Evolutionary conservation across 108 stramenopile genomes (phyloP), one percentile per base, ranked within the genome.

Genomic region (Stephanodiscus triporus): DNA sequence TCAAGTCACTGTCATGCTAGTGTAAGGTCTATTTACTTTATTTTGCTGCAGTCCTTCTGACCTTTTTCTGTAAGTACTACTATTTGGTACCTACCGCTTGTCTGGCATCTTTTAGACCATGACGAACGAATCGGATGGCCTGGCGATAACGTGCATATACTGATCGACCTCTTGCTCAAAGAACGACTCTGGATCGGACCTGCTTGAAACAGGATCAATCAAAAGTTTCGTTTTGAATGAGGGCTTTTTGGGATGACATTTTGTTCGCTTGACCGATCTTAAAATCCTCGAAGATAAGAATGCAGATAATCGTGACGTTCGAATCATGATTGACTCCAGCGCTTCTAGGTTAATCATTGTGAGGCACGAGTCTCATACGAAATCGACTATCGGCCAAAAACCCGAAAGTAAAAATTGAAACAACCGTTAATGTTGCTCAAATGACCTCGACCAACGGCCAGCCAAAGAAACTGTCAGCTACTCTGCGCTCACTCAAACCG

Each of bases 1-100:
- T 93, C 55, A 75, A 78, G 57, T 85, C 86, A 55, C 68, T 91
- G 67, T 78, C 70, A 36, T 84, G 77, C 49, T 78, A 60, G 64
- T 63, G 9, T 7, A 8, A 40, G 4, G 40, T 40, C 9, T 36
- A 36, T 36, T 6, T 4, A 6, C 36, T 36, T n/a, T n/a, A n/a
- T n/a, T n/a, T n/a, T n/a, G n/a, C n/a, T n/a, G n/a, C n/a, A n/a
- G n/a, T n/a, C n/a, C n/a, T n/a, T n/a, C n/a, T n/a, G n/a, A n/a
- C n/a, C n/a, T n/a, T n/a, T n/a, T n/a, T n/a, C n/a, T n/a, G n/a
- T n/a, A n/a, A n/a, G n/a, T n/a, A n/a, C n/a, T n/a, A n/a, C n/a
- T n/a, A n/a, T n/a, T n/a, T n/a, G n/a, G n/a, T n/a, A n/a, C n/a
- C n/a, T n/a, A n/a, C n/a, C n/a, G n/a, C n/a, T n/a, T n/a, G n/a